Percentiles rank a stretch among this genome's conserved stretches.
These are phyloP conservation scores for Ceratobasidium sp. DNA, from an alignment of 1,284 basidiomycete genomes.

Conservation along the genomic window DNA sequence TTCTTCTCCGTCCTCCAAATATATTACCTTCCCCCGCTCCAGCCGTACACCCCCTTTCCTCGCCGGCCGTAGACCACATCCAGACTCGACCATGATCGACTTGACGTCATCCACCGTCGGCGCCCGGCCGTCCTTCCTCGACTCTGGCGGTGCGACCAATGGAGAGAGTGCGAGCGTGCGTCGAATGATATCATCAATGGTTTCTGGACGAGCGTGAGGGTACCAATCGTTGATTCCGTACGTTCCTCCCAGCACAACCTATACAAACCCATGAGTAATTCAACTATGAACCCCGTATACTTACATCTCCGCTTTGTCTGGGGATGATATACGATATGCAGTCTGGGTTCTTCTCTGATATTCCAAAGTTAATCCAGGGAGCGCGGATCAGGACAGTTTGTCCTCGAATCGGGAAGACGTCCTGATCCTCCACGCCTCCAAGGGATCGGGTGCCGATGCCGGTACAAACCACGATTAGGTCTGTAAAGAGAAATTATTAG, in stretches of 20 bases:
- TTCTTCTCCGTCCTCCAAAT: constrained; percentile 49
- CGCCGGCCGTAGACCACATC: constrained; percentile 68
- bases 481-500: constrained; percentile 52
- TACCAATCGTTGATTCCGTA: constrained; percentile 75
- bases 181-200: constrained; percentile 70
- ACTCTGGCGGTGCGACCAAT: constrained; percentile 72
- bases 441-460: constrained; percentile 67
- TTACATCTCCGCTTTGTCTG: constrained; percentile 72
- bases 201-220: constrained; percentile 70
- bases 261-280: constrained; percentile 18
- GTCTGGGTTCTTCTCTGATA: constrained; percentile 59
- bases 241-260: constrained; percentile 78
- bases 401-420: constrained; percentile 67
- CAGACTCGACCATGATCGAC: constrained; percentile 73
- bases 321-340: constrained; percentile 80
- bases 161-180: constrained; percentile 71
- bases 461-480: constrained; percentile 76
- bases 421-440: constrained; percentile 63
- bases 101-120: constrained; percentile 74
- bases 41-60: constrained; percentile 65
- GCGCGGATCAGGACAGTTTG: constrained; percentile 66
- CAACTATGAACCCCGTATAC: constrained; percentile 51
- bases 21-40: constrained; percentile 56
- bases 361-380: constrained; percentile 71
- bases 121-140: constrained; percentile 58